Percentiles rank a stretch among this genome's conserved stretches.
Evolutionary conservation across 2,329 filamentous ascomycete species (phyloP).

Genomic region (Ascochyta rabiei): DNA sequence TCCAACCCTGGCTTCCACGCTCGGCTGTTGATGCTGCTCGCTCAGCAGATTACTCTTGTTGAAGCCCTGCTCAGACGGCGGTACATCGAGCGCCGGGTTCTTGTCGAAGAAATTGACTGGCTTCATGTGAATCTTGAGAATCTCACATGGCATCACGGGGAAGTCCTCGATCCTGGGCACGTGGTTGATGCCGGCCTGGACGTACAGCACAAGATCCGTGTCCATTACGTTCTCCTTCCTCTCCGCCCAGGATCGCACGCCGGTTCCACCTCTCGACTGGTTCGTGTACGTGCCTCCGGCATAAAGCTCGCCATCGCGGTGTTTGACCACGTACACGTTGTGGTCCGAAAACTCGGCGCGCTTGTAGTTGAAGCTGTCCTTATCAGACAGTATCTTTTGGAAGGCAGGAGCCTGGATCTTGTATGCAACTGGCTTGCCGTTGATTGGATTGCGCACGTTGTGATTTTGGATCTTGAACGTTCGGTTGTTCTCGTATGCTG

Average conservation of each 20-base stretch:
- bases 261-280: constrained; percentile 60
- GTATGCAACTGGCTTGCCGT: constrained; percentile 56
- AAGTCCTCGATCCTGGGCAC: constrained; percentile 63
- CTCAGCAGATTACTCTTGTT: constrained; percentile 50
- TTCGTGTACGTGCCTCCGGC: constrained; percentile 66
- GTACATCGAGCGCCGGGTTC: constrained; percentile 66
- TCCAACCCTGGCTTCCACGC: constrained; percentile 44
- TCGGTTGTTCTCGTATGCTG: constrained; percentile 52
- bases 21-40: constrained; percentile 47
- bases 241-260: constrained; percentile 57
- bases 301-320: constrained; percentile 65
- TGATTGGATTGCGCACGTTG: constrained; percentile 53
- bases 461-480: constrained; percentile 58
- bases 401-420: constrained; percentile 58
- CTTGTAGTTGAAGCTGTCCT: constrained; percentile 61
- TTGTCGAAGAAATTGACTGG: constrained; percentile 65
- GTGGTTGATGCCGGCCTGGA: constrained; percentile 65
- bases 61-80: constrained; percentile 56
- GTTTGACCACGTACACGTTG: constrained; percentile 63
- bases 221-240: constrained; percentile 62
- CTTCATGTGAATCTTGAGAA: constrained; percentile 62
- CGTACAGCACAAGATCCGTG: constrained; percentile 62
- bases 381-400: constrained; percentile 59
- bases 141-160: constrained; percentile 65
- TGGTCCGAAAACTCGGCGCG: constrained; percentile 65